These are phyloP conservation scores for Fraxinus albicans DNA, from an alignment of 305 asterid genomes.

Conservation along the genomic window DNA sequence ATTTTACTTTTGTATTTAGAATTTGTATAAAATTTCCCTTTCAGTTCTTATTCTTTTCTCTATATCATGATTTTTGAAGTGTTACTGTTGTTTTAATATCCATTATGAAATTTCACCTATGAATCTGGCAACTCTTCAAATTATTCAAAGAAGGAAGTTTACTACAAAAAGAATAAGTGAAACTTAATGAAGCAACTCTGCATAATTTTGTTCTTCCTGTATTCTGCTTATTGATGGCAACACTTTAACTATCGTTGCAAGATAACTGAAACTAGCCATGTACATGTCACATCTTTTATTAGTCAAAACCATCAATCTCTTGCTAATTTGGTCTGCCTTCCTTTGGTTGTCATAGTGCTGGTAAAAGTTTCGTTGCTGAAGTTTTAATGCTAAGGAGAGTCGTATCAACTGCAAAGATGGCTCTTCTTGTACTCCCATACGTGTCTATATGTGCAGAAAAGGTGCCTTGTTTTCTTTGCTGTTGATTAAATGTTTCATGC, in stretches of 20 bases:
- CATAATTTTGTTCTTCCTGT: neutral
- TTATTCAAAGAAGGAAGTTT: neutral
- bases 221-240: neutral
- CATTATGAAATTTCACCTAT: slow-evolving; percentile 2
- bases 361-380: slow-evolving; percentile 99
- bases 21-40: neutral
- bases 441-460: slow-evolving; percentile 97
- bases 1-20: slow-evolving; percentile 18
- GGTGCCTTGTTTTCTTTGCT: slow-evolving; percentile 42
- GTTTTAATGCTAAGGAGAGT: slow-evolving; percentile 92
- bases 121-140: neutral
- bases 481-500: slow-evolving; percentile 21
- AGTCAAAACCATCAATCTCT: neutral
- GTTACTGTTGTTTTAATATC: neutral
- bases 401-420: slow-evolving; percentile 79
- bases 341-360: slow-evolving; percentile 66
- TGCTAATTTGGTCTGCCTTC: slow-evolving; percentile 20
- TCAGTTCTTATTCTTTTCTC: neutral
- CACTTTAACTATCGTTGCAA: neutral
- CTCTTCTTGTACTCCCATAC: slow-evolving; percentile 95
- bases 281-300: neutral
- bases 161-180: neutral
- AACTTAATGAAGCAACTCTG: slow-evolving; percentile 7
- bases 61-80: slow-evolving; percentile 6
- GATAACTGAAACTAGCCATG: neutral